Conservation (phyloP, 345 rosid species). For the Acer yangbiense region DNA sequence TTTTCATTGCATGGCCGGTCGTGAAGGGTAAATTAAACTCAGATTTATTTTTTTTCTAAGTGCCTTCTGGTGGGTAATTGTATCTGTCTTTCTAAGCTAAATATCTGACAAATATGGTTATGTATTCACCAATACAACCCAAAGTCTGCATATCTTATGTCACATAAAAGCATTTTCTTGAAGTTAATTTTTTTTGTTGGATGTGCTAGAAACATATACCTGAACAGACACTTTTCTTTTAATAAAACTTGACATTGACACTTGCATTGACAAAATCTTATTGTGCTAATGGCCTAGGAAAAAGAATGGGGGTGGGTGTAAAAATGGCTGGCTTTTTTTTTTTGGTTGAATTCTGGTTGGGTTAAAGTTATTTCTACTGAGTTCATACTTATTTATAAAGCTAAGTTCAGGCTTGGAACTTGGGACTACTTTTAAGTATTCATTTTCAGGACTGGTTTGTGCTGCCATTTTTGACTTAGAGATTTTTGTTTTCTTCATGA, state of each 20-base stretch:
- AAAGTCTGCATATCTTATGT: background rate
- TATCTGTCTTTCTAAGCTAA: background rate
- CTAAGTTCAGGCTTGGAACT: background rate
- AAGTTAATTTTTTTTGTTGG: background rate
- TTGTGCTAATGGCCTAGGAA: background rate
- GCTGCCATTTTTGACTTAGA: background rate
- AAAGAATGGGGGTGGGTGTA: background rate
- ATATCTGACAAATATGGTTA: background rate
- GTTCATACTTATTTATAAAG: background rate
- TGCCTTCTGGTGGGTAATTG: background rate
- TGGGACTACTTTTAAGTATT: background rate
- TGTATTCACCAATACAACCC: background rate
- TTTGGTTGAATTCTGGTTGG: background rate
- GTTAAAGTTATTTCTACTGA: background rate
- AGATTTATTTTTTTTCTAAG: background rate
- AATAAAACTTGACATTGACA: background rate
- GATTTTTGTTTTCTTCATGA: background rate
- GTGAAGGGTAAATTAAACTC: conserved; percentile 79
- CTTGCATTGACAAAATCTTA: background rate
- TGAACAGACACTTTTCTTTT: background rate
- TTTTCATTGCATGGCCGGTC: conserved; percentile 99
- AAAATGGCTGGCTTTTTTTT: background rate
- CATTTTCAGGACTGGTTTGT: background rate
- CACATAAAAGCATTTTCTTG: background rate
- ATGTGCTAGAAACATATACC: background rate